These are phyloP conservation scores for Eimeria falciformis DNA, from an alignment of 169 alveolate species.

Conservation along the genomic window DNA sequence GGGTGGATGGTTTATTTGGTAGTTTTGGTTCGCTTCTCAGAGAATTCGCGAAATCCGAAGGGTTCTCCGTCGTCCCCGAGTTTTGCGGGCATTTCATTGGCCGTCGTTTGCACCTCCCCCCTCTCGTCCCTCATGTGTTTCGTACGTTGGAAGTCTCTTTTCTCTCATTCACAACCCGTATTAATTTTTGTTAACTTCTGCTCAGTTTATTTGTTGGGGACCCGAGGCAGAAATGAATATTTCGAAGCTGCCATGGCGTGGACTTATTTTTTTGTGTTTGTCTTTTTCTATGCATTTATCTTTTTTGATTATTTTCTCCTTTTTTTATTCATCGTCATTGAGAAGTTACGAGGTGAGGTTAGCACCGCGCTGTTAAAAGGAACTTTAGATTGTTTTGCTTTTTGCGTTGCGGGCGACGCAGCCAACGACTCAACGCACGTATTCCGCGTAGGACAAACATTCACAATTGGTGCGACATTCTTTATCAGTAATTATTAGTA, in stretches of 20 bases:
- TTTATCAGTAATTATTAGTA: too few relatives aligned
- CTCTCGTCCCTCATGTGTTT: constrained; percentile 63
- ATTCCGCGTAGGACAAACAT: constrained; percentile 62
- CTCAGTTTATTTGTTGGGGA: too few relatives aligned
- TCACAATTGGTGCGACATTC: constrained; percentile 65
- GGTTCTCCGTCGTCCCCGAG: constrained; percentile 60
- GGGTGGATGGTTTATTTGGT: too few relatives aligned
- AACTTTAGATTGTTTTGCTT: background rate
- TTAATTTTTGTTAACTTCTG: too few relatives aligned
- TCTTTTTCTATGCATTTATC: too few relatives aligned
- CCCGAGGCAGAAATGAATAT: too few relatives aligned
- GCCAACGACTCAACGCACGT: constrained; percentile 47
- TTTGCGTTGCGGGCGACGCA: background rate
- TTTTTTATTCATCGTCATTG: too few relatives aligned
- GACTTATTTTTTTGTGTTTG: too few relatives aligned
- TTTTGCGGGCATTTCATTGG: constrained; percentile 76
- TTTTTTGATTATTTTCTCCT: too few relatives aligned
- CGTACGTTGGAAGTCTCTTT: background rate
- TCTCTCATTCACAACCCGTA: background rate
- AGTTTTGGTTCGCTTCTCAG: background rate
- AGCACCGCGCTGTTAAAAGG: too few relatives aligned
- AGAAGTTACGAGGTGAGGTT: too few relatives aligned
- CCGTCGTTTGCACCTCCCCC: constrained; percentile 65
- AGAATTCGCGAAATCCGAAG: background rate
- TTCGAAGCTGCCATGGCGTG: too few relatives aligned